Evolutionary conservation across 2,329 filamentous ascomycete genomes (phyloP), one percentile per base, ranked within the genome.

Genomic region (Gnomoniopsis smithogilvyi): DNA sequence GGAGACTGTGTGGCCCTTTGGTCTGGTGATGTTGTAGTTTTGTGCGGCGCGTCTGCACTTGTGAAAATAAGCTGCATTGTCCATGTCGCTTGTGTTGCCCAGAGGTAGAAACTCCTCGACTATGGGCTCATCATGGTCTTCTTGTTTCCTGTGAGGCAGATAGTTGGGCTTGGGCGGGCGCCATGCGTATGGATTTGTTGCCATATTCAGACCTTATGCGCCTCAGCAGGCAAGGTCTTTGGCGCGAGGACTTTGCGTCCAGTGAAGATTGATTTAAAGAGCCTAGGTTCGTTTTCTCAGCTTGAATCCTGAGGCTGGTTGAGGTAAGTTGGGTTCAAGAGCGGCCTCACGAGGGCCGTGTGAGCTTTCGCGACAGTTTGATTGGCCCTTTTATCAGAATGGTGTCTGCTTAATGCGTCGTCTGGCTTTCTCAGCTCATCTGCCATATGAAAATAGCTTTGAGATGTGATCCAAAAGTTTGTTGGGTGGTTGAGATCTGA

Each of bases 1-100:
- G 11, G 94, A 97, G 50, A 99, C 94, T 34, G 84, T 92, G 76
- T 96, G 93, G 66, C 92, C 93, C 69, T 89, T 88, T 1, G 94
- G 93, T 38, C 87, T 84, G 54, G 86, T 85, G 68, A 97, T 91
- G 65, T 87, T 88, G 73, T 91, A 82, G 54, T 83, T 78, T 60
- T 81, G 76, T 24, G 82, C 83, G 22, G 78, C 73, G 56, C 78
- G 79, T 69, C 82, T 83, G 72, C 82, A 82, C 70, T 84, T 84
- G 68, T 77, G 78, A 64, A 80, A 81, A 69, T 79, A 86, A 60
- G 77, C 77, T 62, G 78, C 80, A 67, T 86, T 82, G 54, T 85
- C 83, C 62, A 78, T 71, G 64, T 84, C 80, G 64, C 74, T 76
- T 24, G 81, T 76, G 41, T 73, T 72, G 57, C 78, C 81, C 22